Evolutionary conservation across 805 yeast species (phyloP).

Genomic region (Spathaspora sp.): DNA sequence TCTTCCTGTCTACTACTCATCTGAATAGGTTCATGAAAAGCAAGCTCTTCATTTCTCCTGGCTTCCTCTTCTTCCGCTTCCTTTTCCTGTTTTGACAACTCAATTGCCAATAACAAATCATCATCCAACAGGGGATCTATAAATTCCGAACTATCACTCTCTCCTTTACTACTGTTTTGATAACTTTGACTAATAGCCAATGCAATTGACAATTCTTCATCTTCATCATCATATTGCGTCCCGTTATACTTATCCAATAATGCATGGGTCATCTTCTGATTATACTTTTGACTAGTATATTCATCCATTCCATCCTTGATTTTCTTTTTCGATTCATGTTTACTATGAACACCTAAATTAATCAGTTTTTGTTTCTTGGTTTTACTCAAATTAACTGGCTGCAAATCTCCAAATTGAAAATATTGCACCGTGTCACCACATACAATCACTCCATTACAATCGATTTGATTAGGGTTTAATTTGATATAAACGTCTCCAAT

Average conservation of each 20-base stretch:
- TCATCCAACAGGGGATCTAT: slow-evolving; percentile 19
- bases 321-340: slow-evolving; percentile 19
- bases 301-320: slow-evolving; percentile 35
- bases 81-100: slow-evolving; percentile 11
- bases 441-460: slow-evolving; percentile 35
- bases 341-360: slow-evolving; percentile 17
- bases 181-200: slow-evolving; percentile 37
- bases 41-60: background rate
- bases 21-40: background rate
- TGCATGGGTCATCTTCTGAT: slow-evolving; percentile 16
- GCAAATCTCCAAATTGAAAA: slow-evolving; percentile 43
- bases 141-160: background rate
- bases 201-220: slow-evolving; percentile 40
- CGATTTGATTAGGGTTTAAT: slow-evolving; percentile 20
- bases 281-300: slow-evolving; percentile 26
- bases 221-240: slow-evolving; percentile 24
- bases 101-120: slow-evolving; percentile 23
- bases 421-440: slow-evolving; percentile 43
- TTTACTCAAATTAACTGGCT: slow-evolving; percentile 2
- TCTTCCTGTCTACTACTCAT: background rate
- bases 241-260: slow-evolving; percentile 49
- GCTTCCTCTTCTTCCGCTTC: no score
- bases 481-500: slow-evolving; percentile 24
- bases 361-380: slow-evolving; percentile 13
- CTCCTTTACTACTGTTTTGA: slow-evolving; percentile 3